Evolutionary conservation across 441 rosid genomes (phyloP), one percentile per base, ranked within the genome.

Genomic region (Dalechampia spathulata): DNA sequence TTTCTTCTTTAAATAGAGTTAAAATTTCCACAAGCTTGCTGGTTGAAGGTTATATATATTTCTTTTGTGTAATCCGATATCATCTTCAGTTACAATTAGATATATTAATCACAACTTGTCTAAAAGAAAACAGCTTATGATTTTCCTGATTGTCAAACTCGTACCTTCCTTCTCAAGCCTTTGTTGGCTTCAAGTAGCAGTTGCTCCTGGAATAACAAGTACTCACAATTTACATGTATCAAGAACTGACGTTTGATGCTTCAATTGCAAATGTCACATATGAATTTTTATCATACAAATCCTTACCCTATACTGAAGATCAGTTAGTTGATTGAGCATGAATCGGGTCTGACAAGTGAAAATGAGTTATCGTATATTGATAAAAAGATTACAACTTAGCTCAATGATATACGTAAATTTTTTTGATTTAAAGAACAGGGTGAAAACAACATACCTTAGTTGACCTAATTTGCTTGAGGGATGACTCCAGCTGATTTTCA

Each of bases 251-350:
- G 16, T 41, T 7, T 15, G 11, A 30, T 30, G 19, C 1, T 42
- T 13, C 45, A 41, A 13, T 15, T 42, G 16, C 19, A 7, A 3
- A 9, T 8, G 27, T n/a, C 9, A 28, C 27, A 7, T 14, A 38
- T 14, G 0, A 22, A n/a, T 17, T 2, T n/a, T 11, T 12, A 13
- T 27, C 1, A 16, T 6, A 0, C 12, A 34, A 4, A 38, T 19
- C 30, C 73, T 0, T 76, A 83, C 90, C 82, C 64, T 76, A 61
- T 62, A 72, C n/a, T 80, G 84, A 49, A 80, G 84, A 59, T 73
- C 75, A 32, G 68, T 42, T 22, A 80, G 70, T 62, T 76, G 77
- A 61, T 70, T 79, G 44, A 76, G 61, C 79, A 80, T 69, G 55
- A 30, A 62, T 14, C 75, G 83, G 19, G 78, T 76, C 90, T 83